These are phyloP conservation scores for Huntiella abstrusa DNA, from an alignment of 2,329 filamentous ascomycete species.

Conservation along the genomic window DNA sequence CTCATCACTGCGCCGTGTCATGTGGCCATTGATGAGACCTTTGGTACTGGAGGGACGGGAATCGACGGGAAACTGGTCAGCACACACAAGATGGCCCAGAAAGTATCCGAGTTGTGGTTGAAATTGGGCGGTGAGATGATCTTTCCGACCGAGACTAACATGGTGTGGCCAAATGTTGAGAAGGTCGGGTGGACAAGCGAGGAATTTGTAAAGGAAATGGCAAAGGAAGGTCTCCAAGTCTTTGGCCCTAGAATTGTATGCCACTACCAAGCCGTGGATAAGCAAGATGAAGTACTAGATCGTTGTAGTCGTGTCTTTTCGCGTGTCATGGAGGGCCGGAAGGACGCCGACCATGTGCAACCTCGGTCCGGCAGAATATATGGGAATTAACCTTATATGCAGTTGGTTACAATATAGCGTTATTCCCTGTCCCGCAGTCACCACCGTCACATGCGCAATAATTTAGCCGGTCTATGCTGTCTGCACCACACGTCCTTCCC, in stretches of 20 bases:
- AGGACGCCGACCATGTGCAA: no score
- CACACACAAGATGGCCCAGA: conserved; percentile 44
- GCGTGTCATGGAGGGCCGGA: no score
- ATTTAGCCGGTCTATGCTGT: no score
- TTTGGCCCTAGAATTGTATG: conserved; percentile 25
- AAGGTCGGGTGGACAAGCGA: conserved; percentile 28
- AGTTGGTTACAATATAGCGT: no score
- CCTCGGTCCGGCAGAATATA: no score
- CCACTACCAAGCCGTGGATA: conserved; percentile 43
- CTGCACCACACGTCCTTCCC: no score
- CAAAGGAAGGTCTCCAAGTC: conserved; percentile 25
- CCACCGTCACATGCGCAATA: no score
- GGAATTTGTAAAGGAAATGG: conserved; percentile 22
- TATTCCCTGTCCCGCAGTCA: no score
- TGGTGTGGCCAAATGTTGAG: conserved; percentile 68
- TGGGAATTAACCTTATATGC: no score
- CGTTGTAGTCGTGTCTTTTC: no score
- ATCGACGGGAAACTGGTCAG: conserved; percentile 37
- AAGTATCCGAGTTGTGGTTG: conserved; percentile 51
- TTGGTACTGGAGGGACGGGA: conserved; percentile 20
- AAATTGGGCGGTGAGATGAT: conserved; percentile 47
- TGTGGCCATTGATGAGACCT: conserved; percentile 40
- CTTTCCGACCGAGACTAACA: conserved; percentile 69
- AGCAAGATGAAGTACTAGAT: conserved; percentile 37
- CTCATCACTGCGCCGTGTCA: conserved; percentile 53